These are phyloP conservation scores for Aspergillus pseudoterreus DNA, from an alignment of 2,329 filamentous ascomycete species.

Conservation along the genomic window DNA sequence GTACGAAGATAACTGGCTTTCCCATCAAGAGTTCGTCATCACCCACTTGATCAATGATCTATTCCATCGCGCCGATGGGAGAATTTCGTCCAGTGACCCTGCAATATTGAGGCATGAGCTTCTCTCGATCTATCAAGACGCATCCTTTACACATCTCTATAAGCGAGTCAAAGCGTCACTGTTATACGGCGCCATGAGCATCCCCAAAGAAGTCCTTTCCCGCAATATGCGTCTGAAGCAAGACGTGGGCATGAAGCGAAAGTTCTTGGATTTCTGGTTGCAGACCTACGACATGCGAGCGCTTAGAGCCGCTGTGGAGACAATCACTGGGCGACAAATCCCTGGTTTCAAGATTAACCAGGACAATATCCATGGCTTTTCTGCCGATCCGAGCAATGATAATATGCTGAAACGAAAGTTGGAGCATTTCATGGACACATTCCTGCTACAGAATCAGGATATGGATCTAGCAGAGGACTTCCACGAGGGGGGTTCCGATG, in stretches of 20 bases:
- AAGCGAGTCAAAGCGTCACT: conserved; percentile 58
- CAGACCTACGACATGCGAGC: conserved; percentile 53
- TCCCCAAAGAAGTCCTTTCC: conserved; percentile 50
- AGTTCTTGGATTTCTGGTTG: conserved; percentile 56
- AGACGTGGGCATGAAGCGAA: conserved; percentile 56
- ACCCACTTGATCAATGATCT: conserved; percentile 58
- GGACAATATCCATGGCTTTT: neutral
- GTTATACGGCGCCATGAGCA: conserved; percentile 54
- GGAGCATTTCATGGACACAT: conserved; percentile 53
- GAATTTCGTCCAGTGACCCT: conserved; percentile 18
- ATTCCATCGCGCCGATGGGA: conserved; percentile 39
- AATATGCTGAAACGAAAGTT: conserved; percentile 41
- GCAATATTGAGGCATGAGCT: conserved; percentile 45
- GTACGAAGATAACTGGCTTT: conserved; percentile 62
- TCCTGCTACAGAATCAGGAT: conserved; percentile 58
- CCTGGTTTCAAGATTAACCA: conserved; percentile 16
- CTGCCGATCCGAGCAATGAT: conserved; percentile 7
- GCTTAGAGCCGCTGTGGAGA: conserved; percentile 54
- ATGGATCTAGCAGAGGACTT: conserved; percentile 26
- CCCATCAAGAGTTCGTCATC: conserved; percentile 58
- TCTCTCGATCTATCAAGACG: conserved; percentile 52
- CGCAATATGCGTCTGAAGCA: conserved; percentile 47
- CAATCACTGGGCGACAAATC: conserved; percentile 55
- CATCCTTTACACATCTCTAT: conserved; percentile 49
- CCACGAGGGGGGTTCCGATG: conserved; percentile 37